Conservation (phyloP, 345 rosid genomes). For the Conringia planisiliqua region DNA sequence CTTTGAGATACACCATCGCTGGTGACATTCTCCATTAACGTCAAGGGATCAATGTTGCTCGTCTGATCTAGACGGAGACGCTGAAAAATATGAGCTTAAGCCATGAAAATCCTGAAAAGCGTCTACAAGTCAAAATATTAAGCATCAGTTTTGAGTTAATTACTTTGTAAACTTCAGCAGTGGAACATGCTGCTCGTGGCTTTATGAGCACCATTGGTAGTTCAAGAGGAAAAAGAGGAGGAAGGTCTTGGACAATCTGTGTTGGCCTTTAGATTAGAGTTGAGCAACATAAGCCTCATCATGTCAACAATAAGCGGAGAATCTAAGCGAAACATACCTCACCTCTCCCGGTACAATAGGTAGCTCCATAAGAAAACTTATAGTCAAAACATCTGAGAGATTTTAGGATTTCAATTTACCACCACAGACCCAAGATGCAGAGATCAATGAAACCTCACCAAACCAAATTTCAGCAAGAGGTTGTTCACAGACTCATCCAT, state of each 20-base stretch:
- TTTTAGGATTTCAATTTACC: too few species aligned
- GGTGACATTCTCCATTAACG: constrained; percentile 69
- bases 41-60: constrained; percentile 66
- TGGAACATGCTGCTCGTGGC: constrained; percentile 85
- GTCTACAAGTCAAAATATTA: background rate
- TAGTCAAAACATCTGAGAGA: too few species aligned
- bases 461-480: too few species aligned
- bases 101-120: constrained; percentile 4
- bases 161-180: constrained; percentile 96
- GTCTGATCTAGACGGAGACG: constrained; percentile 61
- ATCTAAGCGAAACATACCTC: constrained; percentile 55
- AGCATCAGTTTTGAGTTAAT: constrained; percentile 3
- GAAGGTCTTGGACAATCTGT: constrained; percentile 83
- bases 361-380: constrained; percentile 51
- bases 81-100: constrained; percentile 40
- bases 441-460: too few species aligned
- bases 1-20: constrained; percentile 74
- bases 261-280: constrained; percentile 18
- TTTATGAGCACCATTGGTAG: constrained; percentile 85
- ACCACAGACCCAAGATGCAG: too few species aligned
- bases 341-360: constrained; percentile 96
- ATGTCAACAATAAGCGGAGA: background rate
- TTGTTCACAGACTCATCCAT: too few species aligned
- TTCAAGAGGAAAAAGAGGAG: constrained; percentile 64
- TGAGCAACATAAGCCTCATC: background rate